These are phyloP conservation scores for Zizania palustris DNA, from an alignment of 202 grass and related monocot species.

Conservation along the genomic window DNA sequence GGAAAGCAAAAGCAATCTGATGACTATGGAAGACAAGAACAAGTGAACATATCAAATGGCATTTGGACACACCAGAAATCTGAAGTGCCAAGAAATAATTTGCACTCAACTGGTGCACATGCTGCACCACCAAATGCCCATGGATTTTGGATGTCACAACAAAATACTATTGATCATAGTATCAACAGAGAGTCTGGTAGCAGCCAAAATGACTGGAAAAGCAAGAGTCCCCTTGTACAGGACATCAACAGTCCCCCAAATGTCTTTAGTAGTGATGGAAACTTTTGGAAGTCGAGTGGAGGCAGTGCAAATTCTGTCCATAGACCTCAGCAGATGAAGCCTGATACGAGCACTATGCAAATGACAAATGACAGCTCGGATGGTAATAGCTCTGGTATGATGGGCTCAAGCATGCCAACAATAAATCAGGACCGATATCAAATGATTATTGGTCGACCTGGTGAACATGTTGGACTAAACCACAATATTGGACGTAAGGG, in stretches of 20 bases:
- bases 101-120: slow-evolving; percentile 40
- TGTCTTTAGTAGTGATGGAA: slow-evolving; percentile 53
- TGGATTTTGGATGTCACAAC: slow-evolving; percentile 78
- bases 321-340: slow-evolving; percentile 53
- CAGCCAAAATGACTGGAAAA: slow-evolving; percentile 83
- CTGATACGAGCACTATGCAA: slow-evolving; percentile 50
- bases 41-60: slow-evolving; percentile 54
- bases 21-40: slow-evolving; percentile 61
- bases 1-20: slow-evolving; percentile 65
- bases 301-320: slow-evolving; percentile 56
- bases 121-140: slow-evolving; percentile 51
- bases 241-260: slow-evolving; percentile 52
- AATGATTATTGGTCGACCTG: slow-evolving; percentile 37
- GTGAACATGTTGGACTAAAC: slow-evolving; percentile 67
- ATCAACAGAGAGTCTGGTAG: slow-evolving; percentile 59
- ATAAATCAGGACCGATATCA: slow-evolving; percentile 57
- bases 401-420: slow-evolving; percentile 51
- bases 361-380: slow-evolving; percentile 46
- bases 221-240: slow-evolving; percentile 51
- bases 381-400: slow-evolving; percentile 51
- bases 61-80: slow-evolving; percentile 56
- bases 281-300: slow-evolving; percentile 55
- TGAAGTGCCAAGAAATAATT: slow-evolving; percentile 63
- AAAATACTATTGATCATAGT: slow-evolving; percentile 54
- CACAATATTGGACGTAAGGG: slow-evolving; percentile 47